Evolutionary conservation across 495 filamentous ascomycete species (phyloP), one percentile per base, ranked within the genome.

Genomic region (Neohortaea acidophila): DNA sequence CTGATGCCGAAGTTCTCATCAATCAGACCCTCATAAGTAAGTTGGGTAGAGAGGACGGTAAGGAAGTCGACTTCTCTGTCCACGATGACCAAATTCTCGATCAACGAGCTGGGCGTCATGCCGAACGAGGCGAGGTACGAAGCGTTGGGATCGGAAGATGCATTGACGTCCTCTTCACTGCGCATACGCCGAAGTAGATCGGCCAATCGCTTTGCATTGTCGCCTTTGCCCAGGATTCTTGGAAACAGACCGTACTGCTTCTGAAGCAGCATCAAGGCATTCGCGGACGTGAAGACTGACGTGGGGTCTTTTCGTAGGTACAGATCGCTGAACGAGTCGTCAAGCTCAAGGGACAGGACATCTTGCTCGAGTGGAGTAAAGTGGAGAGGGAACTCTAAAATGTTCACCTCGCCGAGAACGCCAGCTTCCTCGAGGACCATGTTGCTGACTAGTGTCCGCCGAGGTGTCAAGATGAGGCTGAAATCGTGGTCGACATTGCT

Each of bases 11-110:
- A 91, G 24, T 84, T 70, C 59, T 99, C 91, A 55, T 99, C 91
- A 35, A 99, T 80, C 21, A 99, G 58, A 0, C 91, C 91, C 61
- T 96, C 86, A 51, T 99, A 99, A 7, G 91, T 99, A 27, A 99
- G 66, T 54, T 96, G 91, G 0, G 89, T 96, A 33, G 96, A 72
- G 10, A 99, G 68, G 1, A 78, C 75, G 15, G 89, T 92, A 21
- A 81, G 81, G 59, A 86, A 83, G 52, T 99, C 91, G 33, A 92
- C 77, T 46, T 93, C 85, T 26, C 91, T 79, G 58, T 94, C 91
- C 24, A 96, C 86, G 45, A 99, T 81, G 49, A 99, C 85, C 40
- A 94, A 61, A 52, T 74, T 86, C 56, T 96, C 87, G 36, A 82
- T 81, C 7, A 75, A 72, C 12, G 76, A 75, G 54, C 89, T 96